phyloP scores from a whole-genome alignment of 768 basidiomycete species.

The Russula lepida region DNA sequence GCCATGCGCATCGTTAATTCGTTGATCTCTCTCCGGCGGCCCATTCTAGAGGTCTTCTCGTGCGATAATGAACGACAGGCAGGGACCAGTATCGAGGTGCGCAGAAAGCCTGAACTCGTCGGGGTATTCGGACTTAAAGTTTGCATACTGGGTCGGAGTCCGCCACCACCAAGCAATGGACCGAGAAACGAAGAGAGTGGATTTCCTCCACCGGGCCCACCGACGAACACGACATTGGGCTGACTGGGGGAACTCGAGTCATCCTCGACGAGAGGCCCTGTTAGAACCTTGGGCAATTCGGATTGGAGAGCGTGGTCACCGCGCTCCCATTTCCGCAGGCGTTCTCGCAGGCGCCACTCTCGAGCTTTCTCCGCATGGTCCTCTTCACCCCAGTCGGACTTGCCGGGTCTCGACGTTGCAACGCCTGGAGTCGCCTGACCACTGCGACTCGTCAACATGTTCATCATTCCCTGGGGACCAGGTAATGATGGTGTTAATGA shows the following conservation, averaged over 20 bases:
- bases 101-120: constrained; percentile 44
- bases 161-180: constrained; percentile 21
- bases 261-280: constrained; percentile 31
- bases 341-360: constrained; percentile 62
- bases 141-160: constrained; percentile 20
- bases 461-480: constrained; percentile 32
- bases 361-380: constrained; percentile 56
- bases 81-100: constrained; percentile 65
- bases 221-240: constrained; percentile 45
- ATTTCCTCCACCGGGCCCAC: constrained; percentile 32
- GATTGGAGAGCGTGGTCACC: constrained; percentile 49
- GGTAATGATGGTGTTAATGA: constrained; percentile 25
- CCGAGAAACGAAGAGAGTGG: constrained; percentile 31
- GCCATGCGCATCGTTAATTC: constrained; percentile 80
- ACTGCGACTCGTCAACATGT: constrained; percentile 39
- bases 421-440: constrained; percentile 28
- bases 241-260: constrained; percentile 22
- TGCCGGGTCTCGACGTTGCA: constrained; percentile 31
- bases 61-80: constrained; percentile 40
- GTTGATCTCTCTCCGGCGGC: constrained; percentile 66
- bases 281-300: constrained; percentile 50
- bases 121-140: constrained; percentile 13
- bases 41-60: constrained; percentile 51
- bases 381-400: constrained; percentile 57
- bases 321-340: constrained; percentile 68